Percentiles rank a stretch among this genome's conserved stretches.
Evolutionary conservation across 106 monocot species (phyloP).

Genomic region (Allium fistulosum): DNA sequence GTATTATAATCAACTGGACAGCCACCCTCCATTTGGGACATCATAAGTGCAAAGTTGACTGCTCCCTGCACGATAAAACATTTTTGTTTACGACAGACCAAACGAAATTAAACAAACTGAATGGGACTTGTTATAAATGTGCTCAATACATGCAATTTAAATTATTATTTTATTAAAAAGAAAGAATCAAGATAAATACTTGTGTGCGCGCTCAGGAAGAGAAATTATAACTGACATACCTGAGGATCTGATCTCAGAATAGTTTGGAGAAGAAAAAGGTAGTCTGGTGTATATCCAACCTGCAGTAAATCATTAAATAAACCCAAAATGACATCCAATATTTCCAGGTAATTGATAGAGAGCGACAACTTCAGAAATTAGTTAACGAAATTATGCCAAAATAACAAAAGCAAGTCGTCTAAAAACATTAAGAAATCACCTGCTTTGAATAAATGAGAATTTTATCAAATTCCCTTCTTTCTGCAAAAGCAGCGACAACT

Average conservation of each 20-base stretch:
- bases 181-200: neutral
- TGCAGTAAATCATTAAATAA: constrained; percentile 17
- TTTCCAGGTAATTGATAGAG: no score
- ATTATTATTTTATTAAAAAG: neutral
- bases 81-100: neutral
- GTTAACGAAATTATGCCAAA: no score
- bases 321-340: neutral
- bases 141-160: neutral
- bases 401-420: no score
- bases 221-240: constrained; percentile 28
- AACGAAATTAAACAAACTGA: neutral
- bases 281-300: constrained; percentile 99
- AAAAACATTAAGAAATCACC: constrained; percentile 18
- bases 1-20: constrained; percentile 98
- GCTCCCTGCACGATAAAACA: constrained; percentile 38
- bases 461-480: constrained; percentile 97
- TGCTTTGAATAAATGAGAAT: constrained; percentile 99
- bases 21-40: constrained; percentile 98
- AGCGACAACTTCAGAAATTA: no score
- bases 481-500: constrained; percentile 99
- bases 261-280: constrained; percentile 96
- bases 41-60: constrained; percentile 80
- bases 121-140: neutral
- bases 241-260: constrained; percentile 94
- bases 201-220: neutral